Conservation (phyloP, 805 yeast species). For the Candida xyloterini region DNA sequence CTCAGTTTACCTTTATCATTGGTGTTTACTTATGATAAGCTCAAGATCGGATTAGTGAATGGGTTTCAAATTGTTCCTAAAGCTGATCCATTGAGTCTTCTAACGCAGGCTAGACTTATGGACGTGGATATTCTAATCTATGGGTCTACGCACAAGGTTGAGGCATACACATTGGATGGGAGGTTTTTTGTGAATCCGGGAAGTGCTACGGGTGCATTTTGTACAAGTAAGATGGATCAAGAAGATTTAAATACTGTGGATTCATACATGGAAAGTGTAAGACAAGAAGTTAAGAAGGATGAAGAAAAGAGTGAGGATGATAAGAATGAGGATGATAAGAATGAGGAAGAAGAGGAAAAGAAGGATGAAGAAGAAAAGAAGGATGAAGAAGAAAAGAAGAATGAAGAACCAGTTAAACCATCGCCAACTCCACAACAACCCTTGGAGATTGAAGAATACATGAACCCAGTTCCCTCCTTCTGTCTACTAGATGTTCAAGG, state of each 20-base stretch:
- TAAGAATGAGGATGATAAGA: slow-evolving; percentile 3
- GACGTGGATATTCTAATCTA: slow-evolving; percentile 88
- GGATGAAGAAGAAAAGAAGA: slow-evolving; percentile 11
- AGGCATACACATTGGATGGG: slow-evolving; percentile 89
- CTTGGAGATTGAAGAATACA: slow-evolving; percentile 26
- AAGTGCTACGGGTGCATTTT: slow-evolving; percentile 89
- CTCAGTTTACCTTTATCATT: slow-evolving; percentile 55
- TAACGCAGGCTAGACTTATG: slow-evolving; percentile 81
- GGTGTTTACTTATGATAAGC: slow-evolving; percentile 63
- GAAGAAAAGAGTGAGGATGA: not conserved
- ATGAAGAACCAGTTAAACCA: too few species aligned
- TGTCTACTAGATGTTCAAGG: slow-evolving; percentile 87
- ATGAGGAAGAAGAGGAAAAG: slow-evolving; percentile 2
- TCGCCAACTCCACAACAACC: not conserved
- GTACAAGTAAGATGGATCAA: slow-evolving; percentile 58
- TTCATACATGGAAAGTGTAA: slow-evolving; percentile 22
- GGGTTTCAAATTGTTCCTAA: slow-evolving; percentile 84
- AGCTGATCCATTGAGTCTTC: slow-evolving; percentile 79
- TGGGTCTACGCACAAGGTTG: slow-evolving; percentile 93
- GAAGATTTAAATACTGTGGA: slow-evolving; percentile 45
- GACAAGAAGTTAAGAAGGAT: slow-evolving; percentile 1
- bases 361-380: slow-evolving; percentile 17
- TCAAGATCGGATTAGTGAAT: slow-evolving; percentile 79
- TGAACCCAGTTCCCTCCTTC: slow-evolving; percentile 71
- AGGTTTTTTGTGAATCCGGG: slow-evolving; percentile 96